These are phyloP conservation scores for Globisporangium camurandrum DNA, from an alignment of 352 stramenopile species.

Conservation along the genomic window DNA sequence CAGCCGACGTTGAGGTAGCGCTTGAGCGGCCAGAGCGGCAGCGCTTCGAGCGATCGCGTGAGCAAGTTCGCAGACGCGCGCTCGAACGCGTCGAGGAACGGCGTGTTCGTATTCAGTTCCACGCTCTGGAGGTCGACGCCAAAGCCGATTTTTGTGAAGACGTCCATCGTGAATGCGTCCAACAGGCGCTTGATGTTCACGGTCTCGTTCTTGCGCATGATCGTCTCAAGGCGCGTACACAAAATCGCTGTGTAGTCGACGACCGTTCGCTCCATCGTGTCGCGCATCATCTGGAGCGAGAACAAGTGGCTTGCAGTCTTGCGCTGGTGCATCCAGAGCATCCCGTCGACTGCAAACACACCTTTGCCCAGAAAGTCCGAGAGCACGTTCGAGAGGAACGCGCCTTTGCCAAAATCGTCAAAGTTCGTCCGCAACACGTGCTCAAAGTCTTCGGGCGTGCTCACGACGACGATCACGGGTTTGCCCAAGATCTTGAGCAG, in stretches of 20 bases:
- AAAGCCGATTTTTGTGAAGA: constrained; percentile 52
- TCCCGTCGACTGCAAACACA: constrained; percentile 47
- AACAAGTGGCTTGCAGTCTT: constrained; percentile 80
- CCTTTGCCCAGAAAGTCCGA: constrained; percentile 40
- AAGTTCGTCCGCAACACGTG: constrained; percentile 42
- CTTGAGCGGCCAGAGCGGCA: constrained; percentile 18
- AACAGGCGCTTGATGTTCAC: constrained; percentile 22
- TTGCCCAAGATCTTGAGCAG: constrained; percentile 5
- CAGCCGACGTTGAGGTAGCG: constrained; percentile 14
- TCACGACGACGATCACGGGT: constrained; percentile 18
- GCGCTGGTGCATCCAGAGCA: constrained; percentile 41
- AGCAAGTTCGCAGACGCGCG: constrained; percentile 8
- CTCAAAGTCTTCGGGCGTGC: constrained; percentile 16
- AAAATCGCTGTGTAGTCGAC: constrained; percentile 11
- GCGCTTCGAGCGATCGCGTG: constrained; percentile 12
- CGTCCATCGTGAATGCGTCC: constrained; percentile 42
- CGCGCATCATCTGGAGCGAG: constrained; percentile 25
- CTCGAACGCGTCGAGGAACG: constrained; percentile 29
- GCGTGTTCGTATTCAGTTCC: constrained; percentile 10
- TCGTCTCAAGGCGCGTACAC: not conserved
- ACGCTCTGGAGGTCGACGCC: constrained; percentile 29
- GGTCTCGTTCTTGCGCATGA: not conserved
- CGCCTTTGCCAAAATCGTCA: constrained; percentile 43
- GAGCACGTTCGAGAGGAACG: constrained; percentile 13
- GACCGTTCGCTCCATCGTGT: constrained; percentile 24